Percentiles rank a stretch among this genome's conserved stretches.
phyloP scores from a whole-genome alignment of 176 grass and related monocot genomes.

The Oryza longistaminata region DNA sequence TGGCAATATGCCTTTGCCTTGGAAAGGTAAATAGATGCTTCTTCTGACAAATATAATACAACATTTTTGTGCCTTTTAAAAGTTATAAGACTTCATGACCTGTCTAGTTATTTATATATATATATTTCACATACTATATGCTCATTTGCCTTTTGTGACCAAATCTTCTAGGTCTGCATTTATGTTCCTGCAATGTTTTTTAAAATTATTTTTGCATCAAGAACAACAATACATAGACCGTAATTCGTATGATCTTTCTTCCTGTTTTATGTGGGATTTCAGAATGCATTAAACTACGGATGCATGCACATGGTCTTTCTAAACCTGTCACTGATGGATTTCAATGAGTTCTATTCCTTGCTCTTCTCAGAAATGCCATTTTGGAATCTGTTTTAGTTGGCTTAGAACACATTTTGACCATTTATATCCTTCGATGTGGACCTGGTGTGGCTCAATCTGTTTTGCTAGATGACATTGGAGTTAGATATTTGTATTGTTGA shows the following conservation, averaged over 20 bases:
- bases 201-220: not conserved
- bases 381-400: not conserved
- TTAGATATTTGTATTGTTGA: not conserved
- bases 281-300: not conserved
- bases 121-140: not conserved
- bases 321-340: not conserved
- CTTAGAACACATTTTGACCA: not conserved
- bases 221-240: conserved; percentile 1
- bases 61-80: conserved; percentile 3
- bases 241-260: conserved; percentile 5
- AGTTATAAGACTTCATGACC: not conserved
- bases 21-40: conserved; percentile 67
- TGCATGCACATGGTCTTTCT: not conserved
- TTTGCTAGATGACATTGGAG: too few species aligned
- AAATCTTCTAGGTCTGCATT: not conserved
- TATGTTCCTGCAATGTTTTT: not conserved
- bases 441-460: not conserved
- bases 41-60: not conserved
- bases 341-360: not conserved
- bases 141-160: not conserved
- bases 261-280: conserved; percentile 5
- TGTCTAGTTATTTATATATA: not conserved
- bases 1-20: conserved; percentile 88
- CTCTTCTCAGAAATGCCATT: not conserved
- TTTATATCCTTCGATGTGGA: not conserved